These are phyloP conservation scores for Cryptococcus sp. DNA, from an alignment of 1,284 basidiomycete genomes.

Conservation along the genomic window DNA sequence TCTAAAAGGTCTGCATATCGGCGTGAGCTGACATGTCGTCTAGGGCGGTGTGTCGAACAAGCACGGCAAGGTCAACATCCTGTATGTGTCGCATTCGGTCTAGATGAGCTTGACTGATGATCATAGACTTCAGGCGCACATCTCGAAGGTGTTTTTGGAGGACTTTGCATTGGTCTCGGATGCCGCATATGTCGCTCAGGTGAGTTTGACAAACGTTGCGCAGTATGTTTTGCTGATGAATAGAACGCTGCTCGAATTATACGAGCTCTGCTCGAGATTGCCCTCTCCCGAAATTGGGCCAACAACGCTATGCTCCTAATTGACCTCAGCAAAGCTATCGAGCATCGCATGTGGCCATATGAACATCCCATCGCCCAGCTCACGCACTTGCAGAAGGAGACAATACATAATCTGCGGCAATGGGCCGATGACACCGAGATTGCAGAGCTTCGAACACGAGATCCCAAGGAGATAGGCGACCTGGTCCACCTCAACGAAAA, in stretches of 20 bases:
- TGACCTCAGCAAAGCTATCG: conserved; percentile 88
- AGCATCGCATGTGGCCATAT: conserved; percentile 91
- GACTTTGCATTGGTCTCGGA: conserved; percentile 98
- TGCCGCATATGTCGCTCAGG: conserved; percentile 81
- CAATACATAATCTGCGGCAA: conserved; percentile 70
- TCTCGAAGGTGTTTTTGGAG: conserved; percentile 73
- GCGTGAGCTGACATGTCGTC: not conserved
- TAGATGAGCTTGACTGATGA: not conserved
- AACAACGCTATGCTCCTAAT: conserved; percentile 73
- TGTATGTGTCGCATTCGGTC: conserved; percentile 42
- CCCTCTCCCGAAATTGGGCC: conserved; percentile 86
- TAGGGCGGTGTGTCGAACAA: conserved; percentile 72
- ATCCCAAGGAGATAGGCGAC: conserved; percentile 69
- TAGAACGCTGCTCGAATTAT: conserved; percentile 89
- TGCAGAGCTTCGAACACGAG: conserved; percentile 68
- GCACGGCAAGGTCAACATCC: conserved; percentile 89
- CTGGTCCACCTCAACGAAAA: conserved; percentile 81
- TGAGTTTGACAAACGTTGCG: too few relatives aligned
- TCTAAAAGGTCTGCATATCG: not conserved
- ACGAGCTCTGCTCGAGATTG: conserved; percentile 89
- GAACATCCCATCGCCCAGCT: conserved; percentile 87
- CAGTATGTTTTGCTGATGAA: too few relatives aligned
- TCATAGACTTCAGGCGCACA: conserved; percentile 69
- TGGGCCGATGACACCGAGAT: conserved; percentile 82
- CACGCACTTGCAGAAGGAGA: conserved; percentile 63